Evolutionary conservation across 192 early-diverging fungal species (phyloP).

Genomic region (Phycomyces nitens): DNA sequence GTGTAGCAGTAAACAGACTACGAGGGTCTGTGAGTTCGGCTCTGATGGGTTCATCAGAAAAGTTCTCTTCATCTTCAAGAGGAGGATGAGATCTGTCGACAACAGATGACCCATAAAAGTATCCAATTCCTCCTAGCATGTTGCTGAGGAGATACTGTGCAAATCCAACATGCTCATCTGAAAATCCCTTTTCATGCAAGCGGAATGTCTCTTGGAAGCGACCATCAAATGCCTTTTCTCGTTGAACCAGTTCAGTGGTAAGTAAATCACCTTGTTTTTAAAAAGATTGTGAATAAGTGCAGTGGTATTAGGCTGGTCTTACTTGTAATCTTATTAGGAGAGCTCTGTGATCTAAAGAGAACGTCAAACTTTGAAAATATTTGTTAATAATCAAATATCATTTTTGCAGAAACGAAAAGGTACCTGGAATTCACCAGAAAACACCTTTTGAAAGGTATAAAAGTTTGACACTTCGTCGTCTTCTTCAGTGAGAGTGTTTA

Average conservation of each 20-base stretch:
- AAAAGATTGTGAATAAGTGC: background rate
- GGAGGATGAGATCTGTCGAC: slow-evolving; percentile 65
- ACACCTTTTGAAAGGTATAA: slow-evolving; percentile 59
- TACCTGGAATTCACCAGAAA: slow-evolving; percentile 63
- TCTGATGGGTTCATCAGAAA: slow-evolving; percentile 39
- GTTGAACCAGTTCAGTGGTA: background rate
- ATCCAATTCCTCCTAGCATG: slow-evolving; percentile 86
- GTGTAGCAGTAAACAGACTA: slow-evolving; percentile 76
- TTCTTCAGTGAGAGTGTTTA: slow-evolving; percentile 34
- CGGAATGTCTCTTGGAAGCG: slow-evolving; percentile 74
- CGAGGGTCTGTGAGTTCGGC: slow-evolving; percentile 62
- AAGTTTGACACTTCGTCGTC: slow-evolving; percentile 43
- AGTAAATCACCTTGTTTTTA: slow-evolving; percentile 7
- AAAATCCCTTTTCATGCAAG: slow-evolving; percentile 63
- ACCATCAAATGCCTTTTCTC: slow-evolving; percentile 51
- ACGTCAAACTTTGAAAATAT: slow-evolving; percentile 50
- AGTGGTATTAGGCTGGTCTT: background rate
- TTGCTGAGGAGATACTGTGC: slow-evolving; percentile 76
- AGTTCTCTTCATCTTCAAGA: slow-evolving; percentile 56
- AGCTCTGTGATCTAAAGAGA: slow-evolving; percentile 38
- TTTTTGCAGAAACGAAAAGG: slow-evolving; percentile 1
- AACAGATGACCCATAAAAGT: slow-evolving; percentile 76
- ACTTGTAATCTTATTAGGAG: slow-evolving; percentile 19
- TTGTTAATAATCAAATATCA: background rate
- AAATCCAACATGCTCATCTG: slow-evolving; percentile 59